Percentiles rank a stretch among this genome's conserved stretches.
Evolutionary conservation across 164 flowering plant species (phyloP).

Genomic region (Dillenia turbinata): DNA sequence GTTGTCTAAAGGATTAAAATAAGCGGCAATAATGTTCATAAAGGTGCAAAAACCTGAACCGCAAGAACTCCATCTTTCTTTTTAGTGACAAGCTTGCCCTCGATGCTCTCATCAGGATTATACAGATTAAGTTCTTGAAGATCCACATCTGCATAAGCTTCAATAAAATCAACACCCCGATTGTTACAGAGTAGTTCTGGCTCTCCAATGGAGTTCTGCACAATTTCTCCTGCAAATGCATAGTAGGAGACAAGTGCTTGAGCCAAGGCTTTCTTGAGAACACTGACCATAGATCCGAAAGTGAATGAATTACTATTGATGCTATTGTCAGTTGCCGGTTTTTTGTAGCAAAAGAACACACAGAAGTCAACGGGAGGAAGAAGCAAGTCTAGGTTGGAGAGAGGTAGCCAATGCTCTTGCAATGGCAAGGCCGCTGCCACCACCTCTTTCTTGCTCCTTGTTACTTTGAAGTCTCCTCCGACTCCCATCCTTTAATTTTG

Average conservation of each 20-base stretch:
- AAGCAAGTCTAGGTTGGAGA: constrained; percentile 46
- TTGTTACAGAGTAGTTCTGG: constrained; percentile 35
- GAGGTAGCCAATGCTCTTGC: constrained; percentile 39
- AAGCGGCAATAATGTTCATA: background rate
- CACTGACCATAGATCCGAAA: constrained; percentile 4
- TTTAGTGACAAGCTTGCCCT: constrained; percentile 33
- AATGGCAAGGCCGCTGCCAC: constrained; percentile 33
- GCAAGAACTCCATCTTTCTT: constrained; percentile 32
- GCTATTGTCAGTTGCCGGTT: background rate
- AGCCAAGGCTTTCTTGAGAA: constrained; percentile 20
- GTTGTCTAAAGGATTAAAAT: no score
- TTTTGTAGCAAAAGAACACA: constrained; percentile 36
- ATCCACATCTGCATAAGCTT: constrained; percentile 35
- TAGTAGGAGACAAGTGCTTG: constrained; percentile 19
- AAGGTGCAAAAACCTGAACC: constrained; percentile 13
- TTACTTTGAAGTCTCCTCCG: constrained; percentile 17
- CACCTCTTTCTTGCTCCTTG: constrained; percentile 17
- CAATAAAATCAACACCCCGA: constrained; percentile 35
- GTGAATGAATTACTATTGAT: background rate
- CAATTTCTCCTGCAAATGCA: constrained; percentile 26
- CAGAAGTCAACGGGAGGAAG: constrained; percentile 39
- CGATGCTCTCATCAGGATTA: constrained; percentile 33
- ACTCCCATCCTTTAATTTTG: constrained; percentile 3
- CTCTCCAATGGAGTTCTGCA: constrained; percentile 16
- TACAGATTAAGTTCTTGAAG: constrained; percentile 27